Evolutionary conservation across 169 alveolate species (phyloP), one percentile per base, ranked within the genome.

Genomic region (Babesia gibsoni): DNA sequence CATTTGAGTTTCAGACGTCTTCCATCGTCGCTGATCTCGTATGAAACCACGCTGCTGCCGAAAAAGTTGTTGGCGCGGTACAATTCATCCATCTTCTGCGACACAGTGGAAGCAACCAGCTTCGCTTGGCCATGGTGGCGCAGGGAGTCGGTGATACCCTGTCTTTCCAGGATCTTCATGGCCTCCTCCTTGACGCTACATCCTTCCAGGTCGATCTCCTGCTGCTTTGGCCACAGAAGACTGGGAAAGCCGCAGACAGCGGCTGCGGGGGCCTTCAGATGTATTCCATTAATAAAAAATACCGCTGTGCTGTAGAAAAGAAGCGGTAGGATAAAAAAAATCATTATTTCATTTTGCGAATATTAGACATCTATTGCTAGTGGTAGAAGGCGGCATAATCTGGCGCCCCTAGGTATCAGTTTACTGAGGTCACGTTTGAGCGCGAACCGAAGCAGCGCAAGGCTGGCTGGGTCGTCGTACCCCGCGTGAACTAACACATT

Each of bases 401-500:
- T 30, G 27, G 75, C 30, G 42, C 56, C 33, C 52, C 59, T 53
- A 61, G 67, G 58, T 1, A 52, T 25, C 49, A 73, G 53, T 8
- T 50, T 20, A n/a, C 58, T 54, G 59, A 73, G 41, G 35, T 64
- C 73, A 0, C 80, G 65, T 45, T 67, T 54, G 23, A 75, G 35
- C 57, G 61, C 66, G 16, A 9, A 75, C 7, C 43, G 45, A 8
- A 65, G 37, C 27, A 49, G 35, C 32, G 80, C 59, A 10, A 6
- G 36, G 48, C 59, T 53, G 32, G 30, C 49, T 3, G 39, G 57
- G 3, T 32, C 25, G 18, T 48, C 53, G 35, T 33, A 29, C 20
- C 53, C 48, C 27, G 61, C 42, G 54, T 75, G 75, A 20, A 53
- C n/a, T 16, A 75, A 39, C 33, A 64, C 66, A 16, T 56, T 45